Evolutionary conservation across 2,329 filamentous ascomycete genomes (phyloP).

Genomic region (Mycosphaerella sp.): DNA sequence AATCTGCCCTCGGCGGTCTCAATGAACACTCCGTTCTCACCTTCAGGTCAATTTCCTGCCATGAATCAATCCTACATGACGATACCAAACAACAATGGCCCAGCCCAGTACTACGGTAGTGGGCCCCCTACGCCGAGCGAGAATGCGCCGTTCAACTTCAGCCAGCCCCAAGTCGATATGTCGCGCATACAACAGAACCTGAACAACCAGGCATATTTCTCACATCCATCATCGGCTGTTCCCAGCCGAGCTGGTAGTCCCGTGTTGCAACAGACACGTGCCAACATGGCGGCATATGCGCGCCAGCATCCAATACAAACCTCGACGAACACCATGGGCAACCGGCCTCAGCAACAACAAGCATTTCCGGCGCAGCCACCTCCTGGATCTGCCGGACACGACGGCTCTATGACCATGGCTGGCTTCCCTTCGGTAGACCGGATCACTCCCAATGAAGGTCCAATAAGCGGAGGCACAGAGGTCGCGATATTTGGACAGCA

Average conservation of each 20-base stretch:
- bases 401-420: conserved; percentile 9
- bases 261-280: conserved; percentile 35
- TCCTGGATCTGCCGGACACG: conserved; percentile 15
- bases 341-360: conserved; percentile 14
- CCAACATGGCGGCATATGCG: conserved; percentile 32
- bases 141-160: conserved; percentile 24
- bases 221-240: conserved; percentile 29
- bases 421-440: conserved; percentile 13
- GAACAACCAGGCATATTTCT: conserved; percentile 28
- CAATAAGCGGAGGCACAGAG: conserved; percentile 76
- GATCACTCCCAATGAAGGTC: conserved; percentile 74
- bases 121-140: conserved; percentile 31
- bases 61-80: conserved; percentile 31
- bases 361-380: conserved; percentile 12
- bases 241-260: conserved; percentile 73
- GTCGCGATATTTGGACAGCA: conserved; percentile 76
- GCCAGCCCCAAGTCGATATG: conserved; percentile 23
- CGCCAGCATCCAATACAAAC: conserved; percentile 29
- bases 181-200: conserved; percentile 22
- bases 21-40: conserved; percentile 35
- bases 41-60: conserved; percentile 33
- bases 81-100: conserved; percentile 27
- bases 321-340: conserved; percentile 23
- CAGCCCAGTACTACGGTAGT: conserved; percentile 28
- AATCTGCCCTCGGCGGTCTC: conserved; percentile 28